These are phyloP conservation scores for Salix brachista DNA, from an alignment of 345 rosid species.

Conservation along the genomic window DNA sequence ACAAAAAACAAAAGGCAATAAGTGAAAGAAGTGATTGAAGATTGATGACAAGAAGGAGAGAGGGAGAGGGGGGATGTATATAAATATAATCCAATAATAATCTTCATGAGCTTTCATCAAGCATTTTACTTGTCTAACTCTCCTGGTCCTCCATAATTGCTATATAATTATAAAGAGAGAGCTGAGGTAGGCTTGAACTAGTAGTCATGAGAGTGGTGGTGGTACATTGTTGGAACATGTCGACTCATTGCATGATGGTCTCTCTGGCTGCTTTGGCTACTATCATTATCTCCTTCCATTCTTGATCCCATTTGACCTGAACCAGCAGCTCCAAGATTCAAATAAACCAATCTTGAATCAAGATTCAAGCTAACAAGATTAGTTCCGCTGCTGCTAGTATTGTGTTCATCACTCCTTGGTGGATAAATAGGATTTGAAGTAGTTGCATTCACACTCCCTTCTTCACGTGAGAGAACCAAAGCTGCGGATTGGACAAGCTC, in stretches of 20 bases:
- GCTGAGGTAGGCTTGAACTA: slow-evolving; percentile 23
- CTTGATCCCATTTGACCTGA: slow-evolving; percentile 64
- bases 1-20: slow-evolving; percentile 3
- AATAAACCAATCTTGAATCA: slow-evolving; percentile 88
- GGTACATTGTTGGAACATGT: slow-evolving; percentile 68
- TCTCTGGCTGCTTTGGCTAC: slow-evolving; percentile 45
- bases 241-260: slow-evolving; percentile 46
- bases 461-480: slow-evolving; percentile 90
- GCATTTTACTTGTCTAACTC: slow-evolving; percentile 15
- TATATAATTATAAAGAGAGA: not conserved
- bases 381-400: slow-evolving; percentile 48
- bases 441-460: slow-evolving; percentile 55
- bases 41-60: not conserved
- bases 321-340: slow-evolving; percentile 75
- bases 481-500: slow-evolving; percentile 99
- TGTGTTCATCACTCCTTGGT: slow-evolving; percentile 63
- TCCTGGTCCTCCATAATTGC: slow-evolving; percentile 14
- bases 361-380: slow-evolving; percentile 40
- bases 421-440: slow-evolving; percentile 50
- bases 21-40: not conserved
- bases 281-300: slow-evolving; percentile 55
- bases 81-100: slow-evolving; percentile 20
- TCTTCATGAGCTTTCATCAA: slow-evolving; percentile 22
- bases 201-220: slow-evolving; percentile 60
- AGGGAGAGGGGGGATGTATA: slow-evolving; percentile 19